A percentile compares a stretch with the other conserved stretches of the same genome.
phyloP scores from a whole-genome alignment of 495 filamentous ascomycete genomes.

The Neurospora pannonica region DNA sequence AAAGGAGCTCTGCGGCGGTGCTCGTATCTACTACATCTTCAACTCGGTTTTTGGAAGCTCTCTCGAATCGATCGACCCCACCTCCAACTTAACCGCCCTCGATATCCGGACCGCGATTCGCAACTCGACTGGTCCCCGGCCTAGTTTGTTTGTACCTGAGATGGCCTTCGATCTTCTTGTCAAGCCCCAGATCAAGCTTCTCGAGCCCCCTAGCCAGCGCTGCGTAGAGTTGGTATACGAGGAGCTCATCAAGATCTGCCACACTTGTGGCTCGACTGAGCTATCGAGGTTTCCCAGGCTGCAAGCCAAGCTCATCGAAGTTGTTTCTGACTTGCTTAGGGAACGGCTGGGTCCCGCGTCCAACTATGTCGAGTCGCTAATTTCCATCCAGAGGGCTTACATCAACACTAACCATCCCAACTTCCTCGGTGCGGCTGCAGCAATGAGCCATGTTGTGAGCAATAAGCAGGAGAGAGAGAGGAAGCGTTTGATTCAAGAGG shows the following conservation, averaged over 20 bases:
- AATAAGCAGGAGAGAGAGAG: slow-evolving; percentile 90
- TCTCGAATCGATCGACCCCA: slow-evolving; percentile 90
- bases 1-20: slow-evolving; percentile 94
- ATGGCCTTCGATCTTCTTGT: slow-evolving; percentile 95
- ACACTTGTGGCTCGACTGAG: slow-evolving; percentile 95
- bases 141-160: slow-evolving; percentile 93
- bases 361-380: slow-evolving; percentile 87
- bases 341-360: slow-evolving; percentile 86
- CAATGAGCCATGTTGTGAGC: slow-evolving; percentile 92
- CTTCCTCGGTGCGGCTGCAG: slow-evolving; percentile 93
- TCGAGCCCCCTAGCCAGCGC: slow-evolving; percentile 90
- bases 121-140: slow-evolving; percentile 93
- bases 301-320: slow-evolving; percentile 95
- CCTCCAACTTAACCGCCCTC: slow-evolving; percentile 85
- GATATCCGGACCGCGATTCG: slow-evolving; percentile 97
- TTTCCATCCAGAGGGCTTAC: slow-evolving; percentile 94
- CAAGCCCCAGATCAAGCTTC: slow-evolving; percentile 95
- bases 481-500: slow-evolving; percentile 68
- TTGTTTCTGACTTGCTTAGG: slow-evolving; percentile 90
- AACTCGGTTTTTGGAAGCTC: slow-evolving; percentile 99
- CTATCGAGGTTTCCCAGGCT: slow-evolving; percentile 84
- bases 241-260: slow-evolving; percentile 98
- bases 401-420: slow-evolving; percentile 99
- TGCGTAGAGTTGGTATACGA: slow-evolving; percentile 98
- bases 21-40: slow-evolving; percentile 98